Evolutionary conservation across 768 basidiomycete genomes (phyloP), one percentile per base, ranked within the genome.

Genomic region (Suillus tomentosus): DNA sequence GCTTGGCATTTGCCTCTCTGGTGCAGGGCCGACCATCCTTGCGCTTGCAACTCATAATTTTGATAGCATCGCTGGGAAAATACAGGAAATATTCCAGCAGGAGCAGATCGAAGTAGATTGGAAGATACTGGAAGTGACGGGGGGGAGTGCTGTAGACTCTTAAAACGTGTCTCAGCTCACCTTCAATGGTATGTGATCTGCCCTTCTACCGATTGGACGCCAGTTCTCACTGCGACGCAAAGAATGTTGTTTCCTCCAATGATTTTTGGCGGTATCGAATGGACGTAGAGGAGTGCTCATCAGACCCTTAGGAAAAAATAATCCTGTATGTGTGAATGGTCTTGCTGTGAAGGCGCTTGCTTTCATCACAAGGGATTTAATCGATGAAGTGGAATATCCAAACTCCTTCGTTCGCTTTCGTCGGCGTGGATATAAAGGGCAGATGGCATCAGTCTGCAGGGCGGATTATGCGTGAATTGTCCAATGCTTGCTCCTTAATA

Each of bases 1-100:
- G 5, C 82, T 99, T 10, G 97, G 97, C 5, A 97, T 99, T 62
- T 99, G 97, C 75, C 87, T 99, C 40, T 99, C 96, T 2, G 97
- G 97, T 8, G 97, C 97, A 5, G 97, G 97, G 0, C 97, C 97
- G 4, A 98, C 97, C 6, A 97, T 99, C 66, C 85, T 99, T 66
- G 97, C 97, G 1, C 85, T 99, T 19, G 97, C 97, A 2, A 95
- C 93, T 0, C 77, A 79, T 40, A 88, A 89, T 31, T 99, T 92
- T 69, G 92, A 95, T 53, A 80, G 80, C 8, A 97, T 99, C 65
- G 95, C 94, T 5, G 85, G 89, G 69, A 90, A 90, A 68, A 95
- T 94, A 10, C 81, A 87, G 19, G 75, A 77, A 34, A 89, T 96
- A 50, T 97, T 98, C 77, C 79, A 79, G 62, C 76, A 80, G 54